Evolutionary conservation across 192 early-diverging fungal genomes (phyloP).

Genomic region (Chytriomyces sp.): DNA sequence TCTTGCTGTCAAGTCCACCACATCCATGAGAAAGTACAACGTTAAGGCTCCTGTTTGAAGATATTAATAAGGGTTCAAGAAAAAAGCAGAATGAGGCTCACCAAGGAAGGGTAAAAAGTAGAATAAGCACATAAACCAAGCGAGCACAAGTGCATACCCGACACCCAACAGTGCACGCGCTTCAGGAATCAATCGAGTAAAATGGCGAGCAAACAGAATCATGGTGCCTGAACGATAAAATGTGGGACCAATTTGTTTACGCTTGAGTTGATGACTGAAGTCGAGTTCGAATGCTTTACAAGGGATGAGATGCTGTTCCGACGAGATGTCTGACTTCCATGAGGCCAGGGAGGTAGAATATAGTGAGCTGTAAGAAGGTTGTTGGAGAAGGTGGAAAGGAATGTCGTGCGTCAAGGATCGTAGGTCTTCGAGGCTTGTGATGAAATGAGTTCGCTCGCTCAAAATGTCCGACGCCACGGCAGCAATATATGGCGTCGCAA

Average conservation of each 20-base stretch:
- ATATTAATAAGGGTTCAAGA: neutral
- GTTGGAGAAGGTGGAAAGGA: constrained; percentile 1
- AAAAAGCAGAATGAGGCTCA: constrained; percentile 12
- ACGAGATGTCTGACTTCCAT: constrained; percentile 8
- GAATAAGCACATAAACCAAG: constrained; percentile 47
- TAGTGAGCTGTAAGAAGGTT: too few species aligned
- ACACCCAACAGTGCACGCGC: constrained; percentile 37
- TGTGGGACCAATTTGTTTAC: constrained; percentile 31
- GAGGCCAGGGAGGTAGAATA: too few species aligned
- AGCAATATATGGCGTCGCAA: neutral
- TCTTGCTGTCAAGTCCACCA: constrained; percentile 15
- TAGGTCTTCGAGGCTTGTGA: constrained; percentile 12
- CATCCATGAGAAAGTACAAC: constrained; percentile 30
- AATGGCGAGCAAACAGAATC: constrained; percentile 45
- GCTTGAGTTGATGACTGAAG: neutral
- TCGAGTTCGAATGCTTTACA: neutral
- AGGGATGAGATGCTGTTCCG: neutral
- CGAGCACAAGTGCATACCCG: constrained; percentile 44
- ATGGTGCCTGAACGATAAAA: constrained; percentile 48
- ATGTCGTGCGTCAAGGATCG: constrained; percentile 20
- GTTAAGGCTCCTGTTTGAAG: constrained; percentile 21
- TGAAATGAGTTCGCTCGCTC: constrained; percentile 5
- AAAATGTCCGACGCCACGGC: neutral
- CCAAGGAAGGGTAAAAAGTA: constrained; percentile 40
- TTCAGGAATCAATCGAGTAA: constrained; percentile 42